A percentile compares a stretch with the other conserved stretches of the same genome.
These are phyloP conservation scores for Nicotiana attenuata DNA, from an alignment of 257 asterid species.

Conservation along the genomic window DNA sequence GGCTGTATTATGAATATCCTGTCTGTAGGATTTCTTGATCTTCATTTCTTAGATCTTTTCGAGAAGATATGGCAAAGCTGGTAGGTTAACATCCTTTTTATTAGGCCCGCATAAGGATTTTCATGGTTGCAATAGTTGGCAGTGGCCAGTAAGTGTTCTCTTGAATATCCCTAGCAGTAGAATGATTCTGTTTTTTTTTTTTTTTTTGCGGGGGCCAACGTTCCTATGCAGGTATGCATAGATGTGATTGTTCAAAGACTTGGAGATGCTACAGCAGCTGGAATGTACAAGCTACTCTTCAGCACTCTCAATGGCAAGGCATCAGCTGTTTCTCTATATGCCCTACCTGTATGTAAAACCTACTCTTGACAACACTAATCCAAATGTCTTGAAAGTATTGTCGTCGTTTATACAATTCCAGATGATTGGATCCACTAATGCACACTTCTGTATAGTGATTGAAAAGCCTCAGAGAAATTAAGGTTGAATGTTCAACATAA, in stretches of 20 bases:
- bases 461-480: neutral
- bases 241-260: slow-evolving; percentile 95
- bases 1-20: neutral
- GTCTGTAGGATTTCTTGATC: neutral
- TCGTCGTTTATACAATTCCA: neutral
- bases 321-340: slow-evolving; percentile 60
- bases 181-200: neutral
- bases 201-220: neutral
- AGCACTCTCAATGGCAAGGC: slow-evolving; percentile 54
- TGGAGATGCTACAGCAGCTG: slow-evolving; percentile 98
- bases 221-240: slow-evolving; percentile 65
- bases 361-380: neutral
- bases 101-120: neutral
- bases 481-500: neutral
- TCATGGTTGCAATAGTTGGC: neutral
- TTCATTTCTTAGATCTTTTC: neutral
- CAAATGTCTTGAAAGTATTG: neutral
- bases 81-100: neutral
- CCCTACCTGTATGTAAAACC: slow-evolving; percentile 66
- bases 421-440: neutral
- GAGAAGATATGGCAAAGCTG: neutral
- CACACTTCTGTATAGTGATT: neutral
- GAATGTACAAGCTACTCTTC: slow-evolving; percentile 75
- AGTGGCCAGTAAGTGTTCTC: neutral
- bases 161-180: neutral